A percentile compares a stretch with the other conserved stretches of the same genome.
phyloP scores from a whole-genome alignment of 371 early-diverging fungal species.

The Mortierella sp. region DNA sequence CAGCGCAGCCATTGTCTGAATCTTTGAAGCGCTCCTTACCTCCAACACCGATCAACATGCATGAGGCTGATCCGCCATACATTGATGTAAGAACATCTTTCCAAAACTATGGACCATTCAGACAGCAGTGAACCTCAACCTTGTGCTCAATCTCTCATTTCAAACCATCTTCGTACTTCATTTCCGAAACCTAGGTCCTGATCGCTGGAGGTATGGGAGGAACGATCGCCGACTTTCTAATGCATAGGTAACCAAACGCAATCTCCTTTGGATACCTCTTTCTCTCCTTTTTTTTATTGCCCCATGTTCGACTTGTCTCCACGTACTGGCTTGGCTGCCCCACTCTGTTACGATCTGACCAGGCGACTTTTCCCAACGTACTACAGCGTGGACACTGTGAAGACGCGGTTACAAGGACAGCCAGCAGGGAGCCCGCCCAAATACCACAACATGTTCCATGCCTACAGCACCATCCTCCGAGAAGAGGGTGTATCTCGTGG shows the following conservation, averaged over 20 bases:
- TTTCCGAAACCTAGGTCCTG: constrained; percentile 60
- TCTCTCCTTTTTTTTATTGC: too few relatives aligned
- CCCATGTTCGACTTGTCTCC: too few relatives aligned
- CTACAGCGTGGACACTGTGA: constrained; percentile 78
- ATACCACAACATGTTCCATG: constrained; percentile 73
- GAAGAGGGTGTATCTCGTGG: constrained; percentile 80
- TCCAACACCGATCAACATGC: constrained; percentile 10
- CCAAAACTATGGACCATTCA: background rate
- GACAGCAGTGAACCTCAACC: too few relatives aligned
- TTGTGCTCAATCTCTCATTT: background rate
- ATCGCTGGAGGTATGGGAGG: constrained; percentile 80
- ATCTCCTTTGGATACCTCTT: too few relatives aligned
- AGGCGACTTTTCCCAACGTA: background rate
- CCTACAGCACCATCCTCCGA: constrained; percentile 69
- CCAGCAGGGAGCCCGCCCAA: constrained; percentile 62
- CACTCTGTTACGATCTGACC: background rate
- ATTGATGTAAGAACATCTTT: constrained; percentile 34
- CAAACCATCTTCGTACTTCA: background rate
- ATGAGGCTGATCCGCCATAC: constrained; percentile 43
- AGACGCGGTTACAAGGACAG: constrained; percentile 80
- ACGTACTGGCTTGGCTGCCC: too few relatives aligned
- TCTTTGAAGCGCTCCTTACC: constrained; percentile 22
- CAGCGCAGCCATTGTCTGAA: constrained; percentile 3
- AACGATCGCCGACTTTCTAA: constrained; percentile 73
- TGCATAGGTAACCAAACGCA: constrained; percentile 69